Evolutionary conservation across 352 stramenopile species (phyloP).

Genomic region (Phytopythium kandeliae): DNA sequence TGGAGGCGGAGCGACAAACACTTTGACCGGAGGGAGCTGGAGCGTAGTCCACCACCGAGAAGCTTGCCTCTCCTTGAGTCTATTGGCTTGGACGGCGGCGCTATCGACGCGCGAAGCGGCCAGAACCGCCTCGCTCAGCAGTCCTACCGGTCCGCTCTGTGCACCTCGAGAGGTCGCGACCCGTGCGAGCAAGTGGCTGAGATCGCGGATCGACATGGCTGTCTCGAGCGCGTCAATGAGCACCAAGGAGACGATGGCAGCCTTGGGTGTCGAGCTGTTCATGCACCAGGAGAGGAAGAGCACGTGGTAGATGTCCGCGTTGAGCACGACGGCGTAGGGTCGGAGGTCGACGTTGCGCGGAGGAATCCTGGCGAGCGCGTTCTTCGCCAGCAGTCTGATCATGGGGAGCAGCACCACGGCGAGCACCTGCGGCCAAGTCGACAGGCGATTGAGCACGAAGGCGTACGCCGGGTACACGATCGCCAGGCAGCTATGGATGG

Average conservation of each 20-base stretch:
- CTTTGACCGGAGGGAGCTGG: too few species aligned
- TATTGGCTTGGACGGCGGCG: too few species aligned
- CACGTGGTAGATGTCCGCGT: slow-evolving; percentile 19
- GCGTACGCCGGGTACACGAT: slow-evolving; percentile 21
- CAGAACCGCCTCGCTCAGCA: too few species aligned
- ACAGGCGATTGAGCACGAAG: slow-evolving; percentile 9
- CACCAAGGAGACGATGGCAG: slow-evolving; percentile 12
- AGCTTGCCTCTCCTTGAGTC: too few species aligned
- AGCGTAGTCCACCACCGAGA: too few species aligned
- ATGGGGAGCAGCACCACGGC: slow-evolving; percentile 14
- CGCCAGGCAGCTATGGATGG: background rate
- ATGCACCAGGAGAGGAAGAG: slow-evolving; percentile 22
- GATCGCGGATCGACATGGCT: too few species aligned
- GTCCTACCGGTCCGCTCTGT: too few species aligned
- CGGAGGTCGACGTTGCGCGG: slow-evolving; percentile 12
- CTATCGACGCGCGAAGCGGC: too few species aligned
- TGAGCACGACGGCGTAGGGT: slow-evolving; percentile 17
- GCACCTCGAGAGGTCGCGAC: too few species aligned
- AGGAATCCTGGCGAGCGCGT: slow-evolving; percentile 14
- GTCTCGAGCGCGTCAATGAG: slow-evolving; percentile 14
- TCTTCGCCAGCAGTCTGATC: slow-evolving; percentile 21
- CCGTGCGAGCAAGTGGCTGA: too few species aligned
- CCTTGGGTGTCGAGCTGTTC: slow-evolving; percentile 11
- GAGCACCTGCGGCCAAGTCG: slow-evolving; percentile 1
- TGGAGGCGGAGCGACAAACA: too few species aligned